Evolutionary conservation across 148 eudicot genomes (phyloP).

Genomic region (Polygonum aviculare): DNA sequence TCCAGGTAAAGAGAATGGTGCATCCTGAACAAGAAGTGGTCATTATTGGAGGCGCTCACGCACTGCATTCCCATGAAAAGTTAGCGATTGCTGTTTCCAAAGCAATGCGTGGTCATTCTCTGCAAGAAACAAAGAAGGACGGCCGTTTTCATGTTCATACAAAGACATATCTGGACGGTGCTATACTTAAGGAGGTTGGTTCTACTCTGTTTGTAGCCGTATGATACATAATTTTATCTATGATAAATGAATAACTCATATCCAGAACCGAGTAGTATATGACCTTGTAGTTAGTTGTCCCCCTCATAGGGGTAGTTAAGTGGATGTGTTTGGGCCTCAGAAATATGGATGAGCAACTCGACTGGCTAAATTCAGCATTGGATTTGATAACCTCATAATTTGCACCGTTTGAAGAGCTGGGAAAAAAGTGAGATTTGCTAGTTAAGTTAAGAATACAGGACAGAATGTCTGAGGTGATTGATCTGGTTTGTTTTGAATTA

Average conservation of each 20-base stretch:
- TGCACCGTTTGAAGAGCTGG: background rate
- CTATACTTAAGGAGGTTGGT: conserved; percentile 85
- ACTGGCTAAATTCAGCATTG: background rate
- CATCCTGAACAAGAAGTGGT: conserved; percentile 86
- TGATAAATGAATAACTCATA: background rate
- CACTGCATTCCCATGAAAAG: conserved; percentile 91
- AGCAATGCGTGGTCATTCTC: conserved; percentile 90
- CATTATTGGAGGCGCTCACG: conserved; percentile 78
- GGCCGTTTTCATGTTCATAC: conserved; percentile 97
- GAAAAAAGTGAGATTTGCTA: background rate
- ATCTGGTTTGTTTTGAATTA: background rate
- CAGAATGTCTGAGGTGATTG: background rate
- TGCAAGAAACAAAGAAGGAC: conserved; percentile 91
- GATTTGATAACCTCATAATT: background rate
- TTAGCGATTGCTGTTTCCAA: conserved; percentile 93
- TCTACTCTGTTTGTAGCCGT: background rate
- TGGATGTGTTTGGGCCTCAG: background rate
- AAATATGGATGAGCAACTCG: background rate
- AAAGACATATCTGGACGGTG: conserved; percentile 91
- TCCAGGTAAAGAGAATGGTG: conserved; percentile 88
- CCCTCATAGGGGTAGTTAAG: background rate
- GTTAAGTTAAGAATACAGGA: background rate
- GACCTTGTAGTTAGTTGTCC: background rate
- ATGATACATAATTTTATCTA: background rate
- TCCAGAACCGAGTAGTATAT: background rate